Percentiles rank a stretch among this genome's conserved stretches.
Conservation (phyloP, 2,329 filamentous ascomycete species). For the Ustulina deusta region DNA sequence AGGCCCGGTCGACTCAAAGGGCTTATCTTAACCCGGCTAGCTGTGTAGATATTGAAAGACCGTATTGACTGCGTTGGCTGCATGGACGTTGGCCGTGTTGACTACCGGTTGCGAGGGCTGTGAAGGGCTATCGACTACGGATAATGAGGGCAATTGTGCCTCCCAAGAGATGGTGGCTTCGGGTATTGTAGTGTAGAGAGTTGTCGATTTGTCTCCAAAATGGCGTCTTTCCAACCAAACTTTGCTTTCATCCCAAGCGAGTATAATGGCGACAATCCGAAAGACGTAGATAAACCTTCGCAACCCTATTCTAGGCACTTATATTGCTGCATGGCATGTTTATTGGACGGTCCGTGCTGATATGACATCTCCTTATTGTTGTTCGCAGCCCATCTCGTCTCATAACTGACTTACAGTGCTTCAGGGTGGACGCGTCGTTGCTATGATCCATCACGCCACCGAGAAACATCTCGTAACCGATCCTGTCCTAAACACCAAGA, state of each 20-base stretch:
- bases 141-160: no score
- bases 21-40: no score
- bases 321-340: background rate
- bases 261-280: background rate
- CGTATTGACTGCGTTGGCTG: no score
- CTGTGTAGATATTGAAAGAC: no score
- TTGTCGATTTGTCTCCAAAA: no score
- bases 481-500: slow-evolving; percentile 18
- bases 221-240: no score
- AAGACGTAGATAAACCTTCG: background rate
- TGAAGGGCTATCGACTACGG: no score
- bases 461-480: slow-evolving; percentile 42
- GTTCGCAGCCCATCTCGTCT: background rate
- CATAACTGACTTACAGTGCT: background rate
- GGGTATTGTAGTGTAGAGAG: no score
- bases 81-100: no score
- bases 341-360: background rate
- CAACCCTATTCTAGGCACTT: background rate
- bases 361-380: background rate
- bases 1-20: no score
- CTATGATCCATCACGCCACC: slow-evolving; percentile 43
- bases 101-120: no score
- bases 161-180: no score
- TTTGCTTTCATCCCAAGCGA: background rate
- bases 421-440: slow-evolving; percentile 44